These are phyloP conservation scores for Arxiozyma heterogenica DNA, from an alignment of 1,139 yeast species.

Conservation along the genomic window DNA sequence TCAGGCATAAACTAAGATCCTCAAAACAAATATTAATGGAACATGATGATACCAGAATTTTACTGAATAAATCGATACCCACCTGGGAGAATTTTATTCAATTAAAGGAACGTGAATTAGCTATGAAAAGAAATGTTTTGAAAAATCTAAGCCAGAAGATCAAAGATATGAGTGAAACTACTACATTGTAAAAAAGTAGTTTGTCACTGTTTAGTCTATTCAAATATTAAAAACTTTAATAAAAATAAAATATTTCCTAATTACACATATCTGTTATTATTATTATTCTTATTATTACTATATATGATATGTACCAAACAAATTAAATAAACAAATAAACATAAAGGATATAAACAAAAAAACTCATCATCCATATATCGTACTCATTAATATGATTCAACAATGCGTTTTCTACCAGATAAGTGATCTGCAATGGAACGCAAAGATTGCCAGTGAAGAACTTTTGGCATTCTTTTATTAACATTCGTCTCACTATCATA, in stretches of 20 bases:
- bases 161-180: neutral
- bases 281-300: neutral
- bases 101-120: conserved; percentile 21
- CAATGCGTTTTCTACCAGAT: conserved; percentile 54
- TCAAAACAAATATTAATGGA: conserved; percentile 23
- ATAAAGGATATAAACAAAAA: neutral
- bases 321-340: neutral
- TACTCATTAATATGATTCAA: conserved; percentile 3
- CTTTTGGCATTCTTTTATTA: conserved; percentile 74
- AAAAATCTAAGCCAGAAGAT: conserved; percentile 8
- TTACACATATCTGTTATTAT: neutral
- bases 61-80: conserved; percentile 21
- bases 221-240: neutral
- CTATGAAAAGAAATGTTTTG: conserved; percentile 19
- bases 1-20: conserved; percentile 27
- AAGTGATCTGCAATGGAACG: conserved; percentile 74
- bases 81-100: conserved; percentile 24
- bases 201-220: neutral
- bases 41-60: conserved; percentile 17
- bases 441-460: conserved; percentile 68
- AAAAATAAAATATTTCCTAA: neutral
- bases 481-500: conserved; percentile 85
- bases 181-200: neutral
- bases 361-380: neutral
- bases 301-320: neutral